Base-by-base conservation (phyloP, 2,329 filamentous ascomycete genomes). In the Colletotrichum sp. region DNA sequence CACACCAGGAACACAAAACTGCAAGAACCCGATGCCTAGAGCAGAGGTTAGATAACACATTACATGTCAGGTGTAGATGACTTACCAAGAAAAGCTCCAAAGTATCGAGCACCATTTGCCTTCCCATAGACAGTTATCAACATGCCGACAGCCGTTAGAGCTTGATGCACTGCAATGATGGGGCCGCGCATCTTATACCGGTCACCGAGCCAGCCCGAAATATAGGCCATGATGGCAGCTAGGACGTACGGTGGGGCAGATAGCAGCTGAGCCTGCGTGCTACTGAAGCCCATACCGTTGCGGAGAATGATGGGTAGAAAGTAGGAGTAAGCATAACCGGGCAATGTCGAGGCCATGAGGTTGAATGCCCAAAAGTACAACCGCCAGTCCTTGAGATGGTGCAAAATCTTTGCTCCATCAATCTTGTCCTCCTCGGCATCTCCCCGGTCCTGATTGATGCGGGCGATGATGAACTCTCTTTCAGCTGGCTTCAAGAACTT, bases 301-400 rank as follows among this genome's bases (percentile, higher is more conserved):
- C 79, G 80, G 5, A 86, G 78, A 62, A 86, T 84, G 71, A 85
- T 81, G 16, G 84, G 84, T 6, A 85, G 79, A 78, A 85, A 85
- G 72, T 85, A 84, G 55, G 79, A 79, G 75, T 82, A 84, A 2
- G 82, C 81, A 71, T 85, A 85, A 8, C 80, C 80, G 1, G 82
- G 80, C 63, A 79, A 78, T 34, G 79, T 83, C 69, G 79, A 81
- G 52, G 80, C 80, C 81, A 83, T 77, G 77, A 82, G 78, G 72
- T 81, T 83, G 75, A 82, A 83, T 18, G 81, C 82, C 80, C 81
- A 83, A 72, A 84, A 78, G 77, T 84, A 81, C 4, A 84, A 68
- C 69, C 83, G 83, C 82, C 83, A 84, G 75, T 85, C 83, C 36
- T 78, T 80, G 32, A 84, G 78, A 70, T 82, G 81, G 4, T 78